These are phyloP conservation scores for Olyra latifolia DNA, from an alignment of 176 grass and related monocot species.

Conservation along the genomic window DNA sequence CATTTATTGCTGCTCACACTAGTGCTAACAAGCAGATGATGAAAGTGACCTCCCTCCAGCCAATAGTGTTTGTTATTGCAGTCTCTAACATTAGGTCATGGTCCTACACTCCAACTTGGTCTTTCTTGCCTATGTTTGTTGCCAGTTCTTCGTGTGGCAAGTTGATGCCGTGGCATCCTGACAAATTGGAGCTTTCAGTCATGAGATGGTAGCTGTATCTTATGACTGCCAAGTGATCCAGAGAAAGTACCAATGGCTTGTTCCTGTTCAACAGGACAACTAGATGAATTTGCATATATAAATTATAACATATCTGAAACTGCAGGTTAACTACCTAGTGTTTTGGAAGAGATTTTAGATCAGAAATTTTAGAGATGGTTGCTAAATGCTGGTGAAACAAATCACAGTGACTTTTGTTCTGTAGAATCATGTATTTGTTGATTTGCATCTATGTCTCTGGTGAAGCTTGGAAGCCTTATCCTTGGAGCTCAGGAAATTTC, in stretches of 20 bases:
- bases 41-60: slow-evolving; percentile 42
- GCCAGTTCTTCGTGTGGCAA: slow-evolving; percentile 27
- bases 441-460: neutral
- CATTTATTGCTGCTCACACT: neutral
- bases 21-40: slow-evolving; percentile 19
- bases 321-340: neutral
- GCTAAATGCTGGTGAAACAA: slow-evolving; percentile 1
- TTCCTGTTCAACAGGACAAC: neutral
- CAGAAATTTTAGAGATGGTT: slow-evolving; percentile 1
- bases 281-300: slow-evolving; percentile 21
- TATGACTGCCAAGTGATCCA: slow-evolving; percentile 12
- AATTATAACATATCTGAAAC: neutral
- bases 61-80: slow-evolving; percentile 29
- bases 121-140: slow-evolving; percentile 29
- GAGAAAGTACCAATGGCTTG: neutral
- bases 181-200: slow-evolving; percentile 27
- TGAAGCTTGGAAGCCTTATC: neutral
- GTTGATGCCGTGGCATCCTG: slow-evolving; percentile 27
- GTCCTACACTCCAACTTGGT: slow-evolving; percentile 13
- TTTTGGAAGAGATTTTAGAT: neutral
- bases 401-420: neutral
- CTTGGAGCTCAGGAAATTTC: neutral
- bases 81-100: slow-evolving; percentile 33
- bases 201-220: slow-evolving; percentile 15
- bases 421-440: neutral